Base-by-base conservation (phyloP, 2,329 filamentous ascomycete genomes). In the Penicillium sp. region DNA sequence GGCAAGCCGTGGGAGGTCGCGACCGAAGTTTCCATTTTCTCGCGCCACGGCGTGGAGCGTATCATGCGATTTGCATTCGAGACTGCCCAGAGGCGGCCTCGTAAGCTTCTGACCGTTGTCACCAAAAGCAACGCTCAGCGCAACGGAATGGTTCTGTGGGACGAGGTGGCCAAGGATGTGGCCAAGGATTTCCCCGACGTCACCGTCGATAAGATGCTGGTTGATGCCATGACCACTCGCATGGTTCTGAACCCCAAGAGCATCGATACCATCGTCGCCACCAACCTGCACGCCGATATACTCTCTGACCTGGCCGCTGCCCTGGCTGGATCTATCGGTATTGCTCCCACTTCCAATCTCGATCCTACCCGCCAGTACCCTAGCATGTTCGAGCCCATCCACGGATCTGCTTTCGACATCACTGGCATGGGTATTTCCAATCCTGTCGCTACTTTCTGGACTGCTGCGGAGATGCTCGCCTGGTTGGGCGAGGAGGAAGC, bases 261-360 rank as follows among this genome's bases (percentile, higher is more conserved):
- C 0, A 62, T 86, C 13, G 83, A 86, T 58, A 86, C 83, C 0
- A 82, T 86, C 54, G 83, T 86, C 20, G 83, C 82, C 1, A 84
- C 81, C 3, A 86, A 86, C 57, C 63, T 86, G 58, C 66, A 80
- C 69, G 84, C 83, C 5, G 85, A 88, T 55, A 87, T 88, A 44
- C 78, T 89, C 4, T 87, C 85, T 0, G 86, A 89, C 62, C 74
- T 89, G 18, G 87, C 86, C 5, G 86, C 87, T 13, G 84, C 85
- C 0, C 73, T 89, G 6, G 86, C 86, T 2, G 86, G 86, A 0
- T 85, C 81, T 2, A 89, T 89, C 54, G 86, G 87, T 8, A 88
- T 90, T 51, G 86, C 86, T 3, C 85, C 86, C 3, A 88, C 85
- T 0, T 82, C 79, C 44, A 88, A 88, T 59, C 74, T 89, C 1